Base-by-base conservation (phyloP, 1,284 basidiomycete genomes). In the Athelia psychrophila region DNA sequence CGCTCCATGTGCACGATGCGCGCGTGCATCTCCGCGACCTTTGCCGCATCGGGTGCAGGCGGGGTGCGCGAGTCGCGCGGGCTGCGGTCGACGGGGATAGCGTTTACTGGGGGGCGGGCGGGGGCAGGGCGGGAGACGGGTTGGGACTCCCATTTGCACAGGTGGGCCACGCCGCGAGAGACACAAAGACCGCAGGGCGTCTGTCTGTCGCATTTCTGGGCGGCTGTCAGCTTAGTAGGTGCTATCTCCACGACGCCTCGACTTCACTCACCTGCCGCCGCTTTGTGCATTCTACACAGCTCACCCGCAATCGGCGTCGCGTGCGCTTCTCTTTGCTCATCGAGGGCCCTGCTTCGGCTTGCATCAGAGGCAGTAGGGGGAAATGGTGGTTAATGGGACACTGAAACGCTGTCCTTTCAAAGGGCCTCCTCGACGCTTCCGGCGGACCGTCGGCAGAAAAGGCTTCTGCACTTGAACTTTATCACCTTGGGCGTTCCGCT, bases 211-310 rank as follows among this genome's bases (percentile, higher is more conserved):
- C 79, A 81, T 74, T 78, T 78, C 79, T 81, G 55, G 19, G n/a
- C 50, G 54, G 25, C 6, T n/a, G 20, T 5, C n/a, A n/a, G 38
- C n/a, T 6, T 6, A 6, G 20, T 30, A 30, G 27, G 27, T 30
- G 38, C n/a, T 22, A 42, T n/a, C 38, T 23, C 9, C 18, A 27
- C 44, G 25, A 5, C 8, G 19, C 16, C 22, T 36, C 36, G 23
- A 18, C 20, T 16, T 15, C 22, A 48, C 69, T 55, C 57, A 78
- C 79, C 69, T 80, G 79, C 51, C 79, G 67, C 48, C 79, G 68
- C 59, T 79, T 79, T 2, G 80, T 78, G 58, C 79, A 81, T 59
- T 80, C 79, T 10, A 80, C 75, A 56, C 80, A 81, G 59, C 77
- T 79, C 33, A 80, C 64, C 44, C 78, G 70, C 46, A 76, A 63